These are phyloP conservation scores for Cadophora malorum DNA, from an alignment of 2,329 filamentous ascomycete species.

Conservation along the genomic window DNA sequence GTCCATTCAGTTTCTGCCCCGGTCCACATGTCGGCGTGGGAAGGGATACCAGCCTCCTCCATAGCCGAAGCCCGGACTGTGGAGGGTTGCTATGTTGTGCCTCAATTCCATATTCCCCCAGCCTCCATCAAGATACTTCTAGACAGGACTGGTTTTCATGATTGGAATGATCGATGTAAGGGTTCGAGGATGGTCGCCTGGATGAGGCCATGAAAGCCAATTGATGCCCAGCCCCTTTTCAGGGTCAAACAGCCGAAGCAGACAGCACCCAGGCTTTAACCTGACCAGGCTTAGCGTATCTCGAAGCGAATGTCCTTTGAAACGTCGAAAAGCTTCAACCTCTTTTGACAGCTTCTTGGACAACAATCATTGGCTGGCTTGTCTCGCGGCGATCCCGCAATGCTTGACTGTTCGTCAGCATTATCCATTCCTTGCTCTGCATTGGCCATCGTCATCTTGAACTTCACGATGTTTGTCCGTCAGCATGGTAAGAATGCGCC, in stretches of 20 bases:
- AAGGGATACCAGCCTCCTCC: too few relatives aligned
- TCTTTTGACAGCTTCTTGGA: neutral
- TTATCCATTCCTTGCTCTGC: neutral
- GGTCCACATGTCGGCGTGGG: too few relatives aligned
- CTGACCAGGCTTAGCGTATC: neutral
- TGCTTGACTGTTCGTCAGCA: neutral
- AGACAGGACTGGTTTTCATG: neutral
- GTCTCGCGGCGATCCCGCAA: neutral
- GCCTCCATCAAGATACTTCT: neutral
- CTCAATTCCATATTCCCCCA: neutral
- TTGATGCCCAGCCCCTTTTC: neutral
- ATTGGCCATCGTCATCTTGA: conserved; percentile 8
- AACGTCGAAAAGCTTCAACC: conserved; percentile 4
- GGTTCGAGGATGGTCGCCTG: neutral
- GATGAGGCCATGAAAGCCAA: conserved; percentile 1
- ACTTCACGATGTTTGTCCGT: conserved; percentile 14
- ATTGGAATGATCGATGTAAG: neutral
- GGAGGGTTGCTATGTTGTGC: too few relatives aligned
- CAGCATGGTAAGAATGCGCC: neutral
- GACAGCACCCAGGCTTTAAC: neutral
- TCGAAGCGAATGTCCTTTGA: neutral
- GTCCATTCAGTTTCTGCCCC: too few relatives aligned
- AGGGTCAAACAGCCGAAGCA: neutral
- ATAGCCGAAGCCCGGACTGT: too few relatives aligned
- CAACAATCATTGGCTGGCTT: neutral